Evolutionary conservation across 352 stramenopile species (phyloP).

Genomic region (Phytopythium helicoides): DNA sequence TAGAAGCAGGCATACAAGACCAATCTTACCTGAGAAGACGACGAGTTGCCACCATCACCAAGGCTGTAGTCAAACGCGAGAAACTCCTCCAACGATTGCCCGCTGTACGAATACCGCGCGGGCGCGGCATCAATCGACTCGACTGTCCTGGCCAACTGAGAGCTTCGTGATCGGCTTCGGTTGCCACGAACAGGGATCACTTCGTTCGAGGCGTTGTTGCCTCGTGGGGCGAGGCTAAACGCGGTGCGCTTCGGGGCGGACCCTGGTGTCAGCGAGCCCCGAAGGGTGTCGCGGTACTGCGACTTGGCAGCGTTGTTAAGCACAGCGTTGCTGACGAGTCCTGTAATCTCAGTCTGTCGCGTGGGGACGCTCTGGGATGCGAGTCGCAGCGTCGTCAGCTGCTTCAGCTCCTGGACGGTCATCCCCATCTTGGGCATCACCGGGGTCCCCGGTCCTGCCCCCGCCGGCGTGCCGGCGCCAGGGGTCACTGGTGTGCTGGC

Average conservation of each 20-base stretch:
- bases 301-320: slow-evolving; percentile 74
- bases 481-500: slow-evolving; percentile 22
- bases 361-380: slow-evolving; percentile 63
- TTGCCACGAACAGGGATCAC: slow-evolving; percentile 39
- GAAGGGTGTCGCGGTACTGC: slow-evolving; percentile 70
- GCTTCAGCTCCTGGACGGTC: slow-evolving; percentile 86
- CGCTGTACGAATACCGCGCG: slow-evolving; percentile 65
- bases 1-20: too few relatives aligned
- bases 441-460: slow-evolving; percentile 24
- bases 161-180: slow-evolving; percentile 53
- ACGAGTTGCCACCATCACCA: slow-evolving; percentile 32
- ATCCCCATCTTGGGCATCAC: slow-evolving; percentile 77
- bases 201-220: slow-evolving; percentile 19
- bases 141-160: slow-evolving; percentile 32
- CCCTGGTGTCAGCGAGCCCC: slow-evolving; percentile 50
- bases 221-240: slow-evolving; percentile 18
- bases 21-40: slow-evolving; percentile 43
- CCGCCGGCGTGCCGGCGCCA: neutral
- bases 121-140: slow-evolving; percentile 33
- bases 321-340: slow-evolving; percentile 73
- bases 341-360: slow-evolving; percentile 65
- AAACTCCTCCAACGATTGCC: slow-evolving; percentile 59
- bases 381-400: slow-evolving; percentile 76
- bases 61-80: slow-evolving; percentile 31
- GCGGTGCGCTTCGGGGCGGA: slow-evolving; percentile 46